phyloP scores from a whole-genome alignment of 2,329 filamentous ascomycete species.

The Aureobasidium pullulans region DNA sequence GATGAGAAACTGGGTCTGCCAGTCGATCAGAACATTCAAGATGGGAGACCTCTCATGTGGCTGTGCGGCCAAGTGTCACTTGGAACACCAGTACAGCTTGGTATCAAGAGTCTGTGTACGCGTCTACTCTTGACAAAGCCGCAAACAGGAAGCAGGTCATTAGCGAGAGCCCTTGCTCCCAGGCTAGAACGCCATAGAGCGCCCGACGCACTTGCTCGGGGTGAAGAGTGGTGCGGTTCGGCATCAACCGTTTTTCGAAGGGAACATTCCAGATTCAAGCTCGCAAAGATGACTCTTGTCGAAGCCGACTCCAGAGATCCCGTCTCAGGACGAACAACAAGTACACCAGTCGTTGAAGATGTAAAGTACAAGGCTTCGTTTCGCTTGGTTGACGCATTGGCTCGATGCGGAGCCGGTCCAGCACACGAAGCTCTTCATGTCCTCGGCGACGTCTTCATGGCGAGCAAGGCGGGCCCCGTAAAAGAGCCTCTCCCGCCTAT shows the following conservation, averaged over 20 bases:
- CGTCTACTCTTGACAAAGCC: too few relatives aligned
- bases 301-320: not conserved
- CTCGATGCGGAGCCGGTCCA: slow-evolving; percentile 22
- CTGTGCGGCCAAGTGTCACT: not conserved
- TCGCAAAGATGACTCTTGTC: not conserved
- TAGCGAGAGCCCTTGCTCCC: too few relatives aligned
- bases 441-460: not conserved
- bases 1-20: too few relatives aligned
- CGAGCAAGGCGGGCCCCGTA: not conserved
- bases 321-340: not conserved
- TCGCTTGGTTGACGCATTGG: slow-evolving; percentile 20
- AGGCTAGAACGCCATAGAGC: too few relatives aligned
- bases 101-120: too few relatives aligned
- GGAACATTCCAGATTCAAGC: not conserved
- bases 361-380: slow-evolving; percentile 18
- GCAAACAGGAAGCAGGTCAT: too few relatives aligned
- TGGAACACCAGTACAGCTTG: not conserved
- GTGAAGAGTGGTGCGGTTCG: not conserved
- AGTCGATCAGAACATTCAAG: too few relatives aligned
- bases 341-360: slow-evolving; percentile 7
- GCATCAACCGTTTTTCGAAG: not conserved
- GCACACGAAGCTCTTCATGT: slow-evolving; percentile 18
- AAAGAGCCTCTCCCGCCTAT: not conserved
- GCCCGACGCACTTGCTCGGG: not conserved
- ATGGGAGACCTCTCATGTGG: too few relatives aligned